A percentile compares a stretch with the other conserved stretches of the same genome.
phyloP scores from a whole-genome alignment of 768 basidiomycete genomes.

The Rhizopogon vesiculosus region DNA sequence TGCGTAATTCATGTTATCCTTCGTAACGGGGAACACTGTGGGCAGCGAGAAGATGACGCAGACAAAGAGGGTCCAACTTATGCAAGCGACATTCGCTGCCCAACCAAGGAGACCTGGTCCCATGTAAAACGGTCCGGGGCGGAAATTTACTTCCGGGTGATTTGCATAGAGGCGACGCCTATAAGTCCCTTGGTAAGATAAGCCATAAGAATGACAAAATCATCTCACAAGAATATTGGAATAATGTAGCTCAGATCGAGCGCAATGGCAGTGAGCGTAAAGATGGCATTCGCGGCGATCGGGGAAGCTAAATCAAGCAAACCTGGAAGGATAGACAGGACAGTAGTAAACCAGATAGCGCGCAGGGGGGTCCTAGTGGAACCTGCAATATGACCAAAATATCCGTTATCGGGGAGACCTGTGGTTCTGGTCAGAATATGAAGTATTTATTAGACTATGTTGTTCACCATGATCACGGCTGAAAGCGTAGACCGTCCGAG shows the following conservation, averaged over 20 bases:
- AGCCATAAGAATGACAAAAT: not conserved
- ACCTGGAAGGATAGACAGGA: conserved; percentile 64
- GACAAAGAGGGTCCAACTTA: conserved; percentile 65
- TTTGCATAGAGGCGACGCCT: conserved; percentile 58
- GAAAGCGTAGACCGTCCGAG: conserved; percentile 81
- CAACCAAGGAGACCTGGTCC: conserved; percentile 62
- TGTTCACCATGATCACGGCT: conserved; percentile 65
- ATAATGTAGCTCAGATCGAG: conserved; percentile 79
- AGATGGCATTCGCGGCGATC: conserved; percentile 75
- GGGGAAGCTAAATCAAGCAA: conserved; percentile 74
- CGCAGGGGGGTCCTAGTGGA: conserved; percentile 71
- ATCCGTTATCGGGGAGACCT: conserved; percentile 74
- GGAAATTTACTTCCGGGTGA: conserved; percentile 81
- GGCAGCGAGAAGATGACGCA: conserved; percentile 72
- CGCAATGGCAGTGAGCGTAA: conserved; percentile 76
- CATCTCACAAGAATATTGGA: conserved; percentile 59
- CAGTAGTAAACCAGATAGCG: conserved; percentile 69
- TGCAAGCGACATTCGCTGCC: conserved; percentile 59
- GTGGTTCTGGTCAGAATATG: conserved; percentile 5
- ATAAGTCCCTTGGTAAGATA: not conserved
- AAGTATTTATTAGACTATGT: not conserved
- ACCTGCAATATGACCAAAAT: conserved; percentile 64
- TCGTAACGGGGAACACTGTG: conserved; percentile 63
- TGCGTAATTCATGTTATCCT: conserved; percentile 77
- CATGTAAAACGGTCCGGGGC: conserved; percentile 86